Conservation (phyloP, 2,329 filamentous ascomycete genomes). For the Ophiostoma himal-ulmi region DNA sequence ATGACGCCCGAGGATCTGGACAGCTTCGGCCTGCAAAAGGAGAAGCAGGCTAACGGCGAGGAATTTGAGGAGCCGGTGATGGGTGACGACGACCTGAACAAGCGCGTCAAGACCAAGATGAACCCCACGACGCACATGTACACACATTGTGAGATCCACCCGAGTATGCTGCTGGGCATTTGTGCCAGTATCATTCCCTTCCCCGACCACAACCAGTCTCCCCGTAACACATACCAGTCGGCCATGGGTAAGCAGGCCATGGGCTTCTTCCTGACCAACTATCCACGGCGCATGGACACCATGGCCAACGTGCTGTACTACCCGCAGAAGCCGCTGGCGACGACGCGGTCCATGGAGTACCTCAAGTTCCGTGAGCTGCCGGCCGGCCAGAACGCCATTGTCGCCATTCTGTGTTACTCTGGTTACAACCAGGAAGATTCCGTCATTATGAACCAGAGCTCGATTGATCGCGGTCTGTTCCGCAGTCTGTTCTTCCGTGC, state of each 20-base stretch:
- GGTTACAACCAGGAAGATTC: conserved; percentile 99
- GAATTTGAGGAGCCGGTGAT: conserved; percentile 34
- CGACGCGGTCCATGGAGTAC: conserved; percentile 97
- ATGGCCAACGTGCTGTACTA: conserved; percentile 99
- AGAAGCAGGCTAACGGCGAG: conserved; percentile 33
- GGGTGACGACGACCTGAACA: conserved; percentile 69
- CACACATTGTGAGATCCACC: conserved; percentile 98
- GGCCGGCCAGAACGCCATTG: conserved; percentile 95
- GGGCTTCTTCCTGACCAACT: conserved; percentile 98
- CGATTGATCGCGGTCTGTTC: conserved; percentile 95
- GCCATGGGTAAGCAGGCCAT: conserved; percentile 99
- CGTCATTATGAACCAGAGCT: conserved; percentile 99
- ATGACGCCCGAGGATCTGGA: conserved; percentile 97
- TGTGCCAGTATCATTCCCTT: conserved; percentile 99
- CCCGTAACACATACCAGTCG: conserved; percentile 97
- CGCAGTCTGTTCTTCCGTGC: conserved; percentile 96
- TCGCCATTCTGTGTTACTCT: conserved; percentile 94
- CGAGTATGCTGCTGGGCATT: conserved; percentile 97
- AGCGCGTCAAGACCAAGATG: conserved; percentile 79
- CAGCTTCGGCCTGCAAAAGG: conserved; percentile 62
- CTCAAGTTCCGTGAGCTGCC: conserved; percentile 96
- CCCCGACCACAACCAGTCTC: conserved; percentile 97
- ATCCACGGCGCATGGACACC: conserved; percentile 94
- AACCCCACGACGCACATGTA: conserved; percentile 86
- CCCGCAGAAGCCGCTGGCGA: conserved; percentile 93